Evolutionary conservation across 2,329 filamentous ascomycete genomes (phyloP).

Genomic region (Ceratocystis cacaofunesta): DNA sequence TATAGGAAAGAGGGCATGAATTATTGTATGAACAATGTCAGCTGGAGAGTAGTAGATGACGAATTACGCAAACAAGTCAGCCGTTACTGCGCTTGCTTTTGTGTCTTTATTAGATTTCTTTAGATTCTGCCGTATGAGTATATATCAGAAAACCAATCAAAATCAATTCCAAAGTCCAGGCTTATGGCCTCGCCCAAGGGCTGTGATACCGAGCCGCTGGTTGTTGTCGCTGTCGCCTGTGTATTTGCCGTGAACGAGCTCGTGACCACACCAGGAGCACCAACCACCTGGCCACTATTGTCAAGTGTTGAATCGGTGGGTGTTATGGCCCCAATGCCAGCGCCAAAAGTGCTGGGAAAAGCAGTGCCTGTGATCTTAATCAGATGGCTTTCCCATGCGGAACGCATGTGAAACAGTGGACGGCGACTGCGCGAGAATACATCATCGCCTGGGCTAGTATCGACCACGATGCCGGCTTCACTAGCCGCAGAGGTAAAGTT

Average conservation of each 20-base stretch:
- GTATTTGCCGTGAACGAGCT: background rate
- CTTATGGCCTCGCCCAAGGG: slow-evolving; percentile 5
- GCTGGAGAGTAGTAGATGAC: background rate
- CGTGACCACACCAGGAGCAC: background rate
- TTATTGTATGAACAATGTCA: background rate
- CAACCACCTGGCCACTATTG: slow-evolving; percentile 20
- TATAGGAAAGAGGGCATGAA: background rate
- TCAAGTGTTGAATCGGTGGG: slow-evolving; percentile 24
- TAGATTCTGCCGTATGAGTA: slow-evolving; percentile 1
- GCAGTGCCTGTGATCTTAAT: slow-evolving; percentile 22
- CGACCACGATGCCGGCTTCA: slow-evolving; percentile 10
- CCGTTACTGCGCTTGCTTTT: background rate
- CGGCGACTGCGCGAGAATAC: slow-evolving; percentile 12
- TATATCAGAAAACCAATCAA: slow-evolving; percentile 16
- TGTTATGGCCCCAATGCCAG: slow-evolving; percentile 21
- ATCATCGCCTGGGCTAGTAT: slow-evolving; percentile 10
- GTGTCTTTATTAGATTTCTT: background rate
- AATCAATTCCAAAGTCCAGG: slow-evolving; percentile 15
- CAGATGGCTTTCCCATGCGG: slow-evolving; percentile 18
- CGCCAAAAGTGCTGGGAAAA: background rate
- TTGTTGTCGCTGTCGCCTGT: background rate
- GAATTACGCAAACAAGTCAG: background rate
- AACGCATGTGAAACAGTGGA: slow-evolving; percentile 12
- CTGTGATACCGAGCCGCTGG: background rate
- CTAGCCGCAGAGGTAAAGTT: slow-evolving; percentile 1